phyloP scores from a whole-genome alignment of 2,329 filamentous ascomycete genomes.

The Grosmannia serpens region DNA sequence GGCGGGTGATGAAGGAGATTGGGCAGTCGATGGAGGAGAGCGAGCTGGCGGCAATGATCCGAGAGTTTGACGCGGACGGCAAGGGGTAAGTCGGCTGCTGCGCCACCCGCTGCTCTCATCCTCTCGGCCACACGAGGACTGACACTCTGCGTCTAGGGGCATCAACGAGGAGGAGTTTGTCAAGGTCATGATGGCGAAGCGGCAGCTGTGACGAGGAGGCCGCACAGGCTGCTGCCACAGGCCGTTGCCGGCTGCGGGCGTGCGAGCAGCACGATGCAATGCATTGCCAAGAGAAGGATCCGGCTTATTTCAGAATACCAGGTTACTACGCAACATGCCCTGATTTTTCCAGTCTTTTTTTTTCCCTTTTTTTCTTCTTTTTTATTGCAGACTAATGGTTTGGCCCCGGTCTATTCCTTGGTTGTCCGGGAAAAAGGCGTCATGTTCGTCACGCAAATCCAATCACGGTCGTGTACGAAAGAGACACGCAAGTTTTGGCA shows the following conservation, averaged over 20 bases:
- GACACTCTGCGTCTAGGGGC: constrained; percentile 25
- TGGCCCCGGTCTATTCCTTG: background rate
- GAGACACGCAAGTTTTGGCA: background rate
- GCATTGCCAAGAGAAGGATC: background rate
- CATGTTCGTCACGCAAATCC: background rate
- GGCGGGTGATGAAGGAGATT: constrained; percentile 77
- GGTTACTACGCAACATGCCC: background rate
- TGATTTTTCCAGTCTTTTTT: background rate
- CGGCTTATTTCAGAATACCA: background rate
- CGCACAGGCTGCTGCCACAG: background rate
- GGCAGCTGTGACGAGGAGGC: constrained; percentile 9
- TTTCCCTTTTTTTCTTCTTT: background rate
- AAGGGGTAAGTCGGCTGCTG: constrained; percentile 44
- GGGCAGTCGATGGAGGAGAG: constrained; percentile 89
- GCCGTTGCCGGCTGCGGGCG: background rate
- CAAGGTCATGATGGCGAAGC: constrained; percentile 42
- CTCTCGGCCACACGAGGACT: background rate
- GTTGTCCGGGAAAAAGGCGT: background rate
- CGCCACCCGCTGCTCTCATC: background rate
- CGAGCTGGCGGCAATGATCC: constrained; percentile 90
- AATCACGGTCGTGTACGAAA: background rate
- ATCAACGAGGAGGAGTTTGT: constrained; percentile 60
- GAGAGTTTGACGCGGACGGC: constrained; percentile 91
- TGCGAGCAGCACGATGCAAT: background rate
- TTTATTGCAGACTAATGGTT: background rate